Evolutionary conservation across 768 basidiomycete species (phyloP).

Genomic region (Podaxis mareebaensis): DNA sequence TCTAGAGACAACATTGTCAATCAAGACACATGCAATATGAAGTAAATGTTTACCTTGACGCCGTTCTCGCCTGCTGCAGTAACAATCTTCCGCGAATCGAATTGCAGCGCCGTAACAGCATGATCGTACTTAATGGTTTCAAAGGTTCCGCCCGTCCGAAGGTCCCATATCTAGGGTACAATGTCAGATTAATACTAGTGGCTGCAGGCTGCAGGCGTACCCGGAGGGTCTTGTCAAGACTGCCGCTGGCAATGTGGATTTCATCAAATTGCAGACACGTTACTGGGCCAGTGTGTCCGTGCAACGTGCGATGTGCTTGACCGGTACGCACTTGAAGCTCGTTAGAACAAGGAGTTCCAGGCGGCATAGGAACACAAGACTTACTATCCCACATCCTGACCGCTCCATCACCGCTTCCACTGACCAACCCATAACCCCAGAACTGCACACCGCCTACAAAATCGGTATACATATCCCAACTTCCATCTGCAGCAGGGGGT

Average conservation of each 20-base stretch:
- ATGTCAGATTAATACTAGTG: slow-evolving; percentile 6
- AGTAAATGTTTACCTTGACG: slow-evolving; percentile 61
- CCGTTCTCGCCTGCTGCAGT: slow-evolving; percentile 94
- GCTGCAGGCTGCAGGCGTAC: slow-evolving; percentile 43
- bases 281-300: slow-evolving; percentile 91
- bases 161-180: slow-evolving; percentile 86
- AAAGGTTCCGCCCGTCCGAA: slow-evolving; percentile 83
- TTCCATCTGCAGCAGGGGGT: slow-evolving; percentile 87
- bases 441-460: slow-evolving; percentile 98
- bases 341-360: slow-evolving; percentile 1
- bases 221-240: slow-evolving; percentile 89
- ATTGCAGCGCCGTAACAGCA: slow-evolving; percentile 88
- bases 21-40: not conserved
- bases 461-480: slow-evolving; percentile 94
- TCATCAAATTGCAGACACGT: slow-evolving; percentile 98
- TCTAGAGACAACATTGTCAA: slow-evolving; percentile 41
- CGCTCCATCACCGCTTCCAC: slow-evolving; percentile 95
- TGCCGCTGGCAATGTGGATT: slow-evolving; percentile 88
- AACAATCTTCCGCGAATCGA: slow-evolving; percentile 91
- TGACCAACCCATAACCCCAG: slow-evolving; percentile 97
- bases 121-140: slow-evolving; percentile 92
- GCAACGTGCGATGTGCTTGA: slow-evolving; percentile 89
- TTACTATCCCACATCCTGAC: slow-evolving; percentile 99
- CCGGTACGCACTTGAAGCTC: slow-evolving; percentile 85
- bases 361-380: slow-evolving; percentile 31